phyloP scores from a whole-genome alignment of 495 filamentous ascomycete species.

The Aspergillus funiculosus region DNA sequence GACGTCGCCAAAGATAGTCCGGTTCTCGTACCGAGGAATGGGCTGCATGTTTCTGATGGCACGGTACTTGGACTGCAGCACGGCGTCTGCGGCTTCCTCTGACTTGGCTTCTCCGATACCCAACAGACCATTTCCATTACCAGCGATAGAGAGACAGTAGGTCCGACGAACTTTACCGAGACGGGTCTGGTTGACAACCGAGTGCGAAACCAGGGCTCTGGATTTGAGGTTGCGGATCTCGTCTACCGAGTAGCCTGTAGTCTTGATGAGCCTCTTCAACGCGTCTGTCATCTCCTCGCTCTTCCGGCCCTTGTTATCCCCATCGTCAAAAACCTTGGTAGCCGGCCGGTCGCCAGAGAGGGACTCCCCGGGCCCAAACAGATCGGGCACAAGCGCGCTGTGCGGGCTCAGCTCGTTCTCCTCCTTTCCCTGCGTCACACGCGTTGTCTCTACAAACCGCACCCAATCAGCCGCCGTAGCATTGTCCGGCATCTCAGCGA shows the following conservation, averaged over 20 bases:
- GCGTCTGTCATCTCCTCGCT: slow-evolving; percentile 47
- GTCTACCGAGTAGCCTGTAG: slow-evolving; percentile 58
- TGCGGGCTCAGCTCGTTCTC: slow-evolving; percentile 45
- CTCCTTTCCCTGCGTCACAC: slow-evolving; percentile 48
- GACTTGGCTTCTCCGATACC: slow-evolving; percentile 89
- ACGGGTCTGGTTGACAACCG: slow-evolving; percentile 88
- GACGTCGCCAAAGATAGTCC: slow-evolving; percentile 86
- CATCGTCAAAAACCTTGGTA: slow-evolving; percentile 4
- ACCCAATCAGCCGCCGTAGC: slow-evolving; percentile 38
- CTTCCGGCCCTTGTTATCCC: background rate
- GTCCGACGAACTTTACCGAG: slow-evolving; percentile 78
- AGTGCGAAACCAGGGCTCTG: slow-evolving; percentile 64
- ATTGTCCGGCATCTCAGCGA: slow-evolving; percentile 48
- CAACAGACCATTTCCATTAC: slow-evolving; percentile 76
- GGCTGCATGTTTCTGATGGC: slow-evolving; percentile 86
- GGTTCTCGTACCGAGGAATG: slow-evolving; percentile 78
- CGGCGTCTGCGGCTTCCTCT: slow-evolving; percentile 59
- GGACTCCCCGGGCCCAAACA: slow-evolving; percentile 44
- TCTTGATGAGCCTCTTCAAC: slow-evolving; percentile 55
- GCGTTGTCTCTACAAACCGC: slow-evolving; percentile 40
- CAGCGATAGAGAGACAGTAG: slow-evolving; percentile 70
- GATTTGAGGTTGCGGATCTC: slow-evolving; percentile 50
- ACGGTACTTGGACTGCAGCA: slow-evolving; percentile 59
- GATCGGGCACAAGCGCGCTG: slow-evolving; percentile 41
- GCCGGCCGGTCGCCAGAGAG: slow-evolving; percentile 19